Conservation (phyloP, 2,329 filamentous ascomycete genomes). For the Cladosporium sp. region DNA sequence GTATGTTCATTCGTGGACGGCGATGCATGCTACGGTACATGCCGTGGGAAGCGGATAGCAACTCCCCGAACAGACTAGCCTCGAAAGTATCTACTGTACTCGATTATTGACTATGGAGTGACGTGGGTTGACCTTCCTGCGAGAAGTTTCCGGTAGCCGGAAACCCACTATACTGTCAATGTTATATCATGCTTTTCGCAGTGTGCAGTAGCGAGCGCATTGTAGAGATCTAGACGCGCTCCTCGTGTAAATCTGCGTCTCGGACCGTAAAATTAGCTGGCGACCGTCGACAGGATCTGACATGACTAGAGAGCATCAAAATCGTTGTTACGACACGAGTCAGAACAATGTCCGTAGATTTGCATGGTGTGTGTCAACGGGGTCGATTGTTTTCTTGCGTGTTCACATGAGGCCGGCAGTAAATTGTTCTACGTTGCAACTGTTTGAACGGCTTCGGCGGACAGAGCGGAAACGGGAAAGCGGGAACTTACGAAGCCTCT, state of each 20-base stretch:
- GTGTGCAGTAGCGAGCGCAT: slow-evolving; percentile 7
- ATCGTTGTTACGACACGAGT: neutral
- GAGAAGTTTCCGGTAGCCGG: slow-evolving; percentile 10
- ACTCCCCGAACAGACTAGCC: slow-evolving; percentile 4
- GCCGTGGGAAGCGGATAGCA: slow-evolving; percentile 6
- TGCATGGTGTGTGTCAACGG: neutral
- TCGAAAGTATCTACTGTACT: neutral
- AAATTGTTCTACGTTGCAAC: neutral
- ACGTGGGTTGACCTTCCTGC: neutral
- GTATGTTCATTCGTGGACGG: slow-evolving; percentile 5
- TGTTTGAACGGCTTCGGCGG: neutral
- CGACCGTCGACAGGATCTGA: neutral
- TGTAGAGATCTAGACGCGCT: slow-evolving; percentile 11
- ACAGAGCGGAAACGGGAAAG: neutral
- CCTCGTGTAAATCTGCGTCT: slow-evolving; percentile 1
- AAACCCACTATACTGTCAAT: slow-evolving; percentile 4
- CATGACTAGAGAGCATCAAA: neutral
- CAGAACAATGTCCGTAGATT: neutral
- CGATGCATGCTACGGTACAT: slow-evolving; percentile 11
- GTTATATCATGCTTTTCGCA: neutral
- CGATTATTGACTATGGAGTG: neutral
- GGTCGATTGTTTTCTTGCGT: neutral
- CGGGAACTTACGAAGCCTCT: neutral
- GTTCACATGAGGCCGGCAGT: neutral
- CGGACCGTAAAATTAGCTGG: neutral